Conservation (phyloP, 2,329 filamentous ascomycete genomes). For the Exophiala sp. region DNA sequence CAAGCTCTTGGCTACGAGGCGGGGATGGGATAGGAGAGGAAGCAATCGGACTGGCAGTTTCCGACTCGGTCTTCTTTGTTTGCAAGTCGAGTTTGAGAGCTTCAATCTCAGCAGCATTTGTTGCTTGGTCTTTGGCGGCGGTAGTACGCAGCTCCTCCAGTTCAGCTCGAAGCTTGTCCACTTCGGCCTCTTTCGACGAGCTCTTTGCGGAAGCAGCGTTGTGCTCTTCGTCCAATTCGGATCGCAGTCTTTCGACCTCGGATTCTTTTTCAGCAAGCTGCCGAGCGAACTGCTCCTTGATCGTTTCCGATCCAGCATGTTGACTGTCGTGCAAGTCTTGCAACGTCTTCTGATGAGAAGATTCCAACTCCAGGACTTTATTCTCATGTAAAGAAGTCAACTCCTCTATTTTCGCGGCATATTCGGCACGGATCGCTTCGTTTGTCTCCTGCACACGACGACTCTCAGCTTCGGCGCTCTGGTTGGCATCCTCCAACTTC, state of each 20-base stretch:
- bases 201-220: background rate
- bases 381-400: slow-evolving; percentile 19
- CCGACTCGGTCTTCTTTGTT: slow-evolving; percentile 12
- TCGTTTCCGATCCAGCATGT: slow-evolving; percentile 6
- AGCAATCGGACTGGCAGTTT: slow-evolving; percentile 11
- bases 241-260: slow-evolving; percentile 5
- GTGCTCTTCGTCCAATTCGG: slow-evolving; percentile 10
- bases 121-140: slow-evolving; percentile 9
- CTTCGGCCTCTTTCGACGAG: slow-evolving; percentile 7
- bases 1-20: slow-evolving; percentile 34
- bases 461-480: slow-evolving; percentile 37
- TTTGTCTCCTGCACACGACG: slow-evolving; percentile 35
- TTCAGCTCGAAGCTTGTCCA: slow-evolving; percentile 5
- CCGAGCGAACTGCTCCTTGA: slow-evolving; percentile 3
- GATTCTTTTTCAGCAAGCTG: slow-evolving; percentile 9
- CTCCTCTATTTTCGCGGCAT: slow-evolving; percentile 20
- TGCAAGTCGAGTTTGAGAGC: slow-evolving; percentile 16
- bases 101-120: slow-evolving; percentile 18
- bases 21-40: slow-evolving; percentile 27
- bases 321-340: slow-evolving; percentile 38
- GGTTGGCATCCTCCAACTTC: slow-evolving; percentile 36
- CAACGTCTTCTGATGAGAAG: slow-evolving; percentile 18
- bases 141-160: slow-evolving; percentile 2
- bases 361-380: slow-evolving; percentile 14
- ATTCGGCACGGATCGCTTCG: slow-evolving; percentile 31